phyloP scores from a whole-genome alignment of 352 stramenopile species.

The Phytophthora pseudosyringae region DNA sequence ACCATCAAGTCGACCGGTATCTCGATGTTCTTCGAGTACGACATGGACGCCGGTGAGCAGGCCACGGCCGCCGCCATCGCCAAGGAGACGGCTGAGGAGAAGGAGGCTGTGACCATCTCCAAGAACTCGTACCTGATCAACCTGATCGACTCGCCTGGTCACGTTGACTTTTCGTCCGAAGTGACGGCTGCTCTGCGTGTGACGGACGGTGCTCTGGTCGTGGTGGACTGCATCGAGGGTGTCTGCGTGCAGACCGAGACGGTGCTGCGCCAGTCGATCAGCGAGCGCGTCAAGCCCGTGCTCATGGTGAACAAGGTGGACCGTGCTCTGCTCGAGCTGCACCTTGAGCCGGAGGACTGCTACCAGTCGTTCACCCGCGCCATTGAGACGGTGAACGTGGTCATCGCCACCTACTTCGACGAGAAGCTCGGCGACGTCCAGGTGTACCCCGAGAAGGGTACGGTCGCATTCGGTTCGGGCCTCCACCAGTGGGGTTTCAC shows the following conservation, averaged over 20 bases:
- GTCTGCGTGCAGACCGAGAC: conserved; percentile 99
- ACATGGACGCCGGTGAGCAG: conserved; percentile 94
- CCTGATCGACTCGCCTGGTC: conserved; percentile 99
- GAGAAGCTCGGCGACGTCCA: conserved; percentile 96
- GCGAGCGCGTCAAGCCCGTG: conserved; percentile 97
- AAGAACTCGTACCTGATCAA: conserved; percentile 99
- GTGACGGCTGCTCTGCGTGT: conserved; percentile 99
- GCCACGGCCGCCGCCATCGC: conserved; percentile 72
- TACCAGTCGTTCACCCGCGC: conserved; percentile 99
- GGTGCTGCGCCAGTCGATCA: conserved; percentile 98
- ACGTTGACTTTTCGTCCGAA: conserved; percentile 99
- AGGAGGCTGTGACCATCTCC: conserved; percentile 89
- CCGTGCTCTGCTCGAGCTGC: conserved; percentile 97
- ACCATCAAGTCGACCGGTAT: conserved; percentile 99
- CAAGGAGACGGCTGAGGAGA: conserved; percentile 56
- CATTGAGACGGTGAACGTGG: conserved; percentile 99
- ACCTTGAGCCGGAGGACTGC: conserved; percentile 98
- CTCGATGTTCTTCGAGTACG: conserved; percentile 99
- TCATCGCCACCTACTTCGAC: conserved; percentile 99
- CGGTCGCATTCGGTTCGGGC: conserved; percentile 98
- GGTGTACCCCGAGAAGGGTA: conserved; percentile 98
- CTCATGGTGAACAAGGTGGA: conserved; percentile 99
- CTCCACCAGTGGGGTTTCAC: conserved; percentile 99
- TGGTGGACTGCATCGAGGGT: conserved; percentile 99
- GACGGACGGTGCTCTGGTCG: conserved; percentile 98